Conservation (phyloP, 352 stramenopile species). For the Salisapilia sapeloensis region DNA sequence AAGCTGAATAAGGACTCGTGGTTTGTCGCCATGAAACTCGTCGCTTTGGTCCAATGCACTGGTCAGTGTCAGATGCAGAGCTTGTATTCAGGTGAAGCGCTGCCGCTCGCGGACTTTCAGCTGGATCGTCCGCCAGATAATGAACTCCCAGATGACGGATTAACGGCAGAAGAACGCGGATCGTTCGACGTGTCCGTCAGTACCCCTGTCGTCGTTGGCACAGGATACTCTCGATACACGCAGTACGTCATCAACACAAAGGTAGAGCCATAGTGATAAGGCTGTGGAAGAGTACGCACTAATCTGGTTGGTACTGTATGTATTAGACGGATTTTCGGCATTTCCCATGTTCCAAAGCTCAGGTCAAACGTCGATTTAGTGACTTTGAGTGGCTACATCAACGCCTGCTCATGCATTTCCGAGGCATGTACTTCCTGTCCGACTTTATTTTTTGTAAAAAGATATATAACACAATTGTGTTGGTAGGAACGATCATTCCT, state of each 20-base stretch:
- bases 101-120: conserved; percentile 66
- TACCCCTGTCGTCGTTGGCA: conserved; percentile 61
- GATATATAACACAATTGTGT: conserved; percentile 1
- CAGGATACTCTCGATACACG: conserved; percentile 71
- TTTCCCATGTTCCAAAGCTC: conserved; percentile 43
- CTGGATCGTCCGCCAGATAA: conserved; percentile 66
- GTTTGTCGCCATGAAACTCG: conserved; percentile 84
- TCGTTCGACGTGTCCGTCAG: conserved; percentile 62
- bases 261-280: conserved; percentile 9
- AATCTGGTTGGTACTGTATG: not conserved
- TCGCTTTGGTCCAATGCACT: conserved; percentile 70
- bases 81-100: conserved; percentile 49
- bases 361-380: conserved; percentile 79
- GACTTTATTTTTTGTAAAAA: not conserved
- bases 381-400: conserved; percentile 85
- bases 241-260: conserved; percentile 80
- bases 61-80: conserved; percentile 72
- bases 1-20: conserved; percentile 80
- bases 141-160: conserved; percentile 47
- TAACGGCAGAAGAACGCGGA: conserved; percentile 18
- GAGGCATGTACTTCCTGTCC: conserved; percentile 14
- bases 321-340: conserved; percentile 38
- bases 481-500: conserved; percentile 70
- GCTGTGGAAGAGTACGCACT: not conserved
- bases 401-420: conserved; percentile 57